Evolutionary conservation across 768 basidiomycete species (phyloP).

Genomic region (Infundibulicybe gibba): DNA sequence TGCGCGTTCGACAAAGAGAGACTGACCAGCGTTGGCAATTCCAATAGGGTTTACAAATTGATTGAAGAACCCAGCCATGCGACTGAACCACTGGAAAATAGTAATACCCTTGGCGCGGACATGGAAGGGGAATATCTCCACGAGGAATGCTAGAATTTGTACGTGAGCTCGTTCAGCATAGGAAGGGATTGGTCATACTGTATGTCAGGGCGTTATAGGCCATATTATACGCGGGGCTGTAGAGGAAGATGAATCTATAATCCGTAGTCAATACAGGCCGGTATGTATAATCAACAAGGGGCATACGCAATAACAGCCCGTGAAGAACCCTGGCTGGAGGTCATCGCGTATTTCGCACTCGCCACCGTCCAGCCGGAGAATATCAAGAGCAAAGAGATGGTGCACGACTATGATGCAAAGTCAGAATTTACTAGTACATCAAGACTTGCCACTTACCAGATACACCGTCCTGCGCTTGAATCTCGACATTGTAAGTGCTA

Average conservation of each 20-base stretch:
- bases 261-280: neutral
- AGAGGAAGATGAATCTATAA: constrained; percentile 50
- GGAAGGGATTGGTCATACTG: constrained; percentile 17
- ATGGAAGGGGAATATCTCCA: constrained; percentile 67
- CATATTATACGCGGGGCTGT: constrained; percentile 53
- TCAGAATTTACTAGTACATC: neutral
- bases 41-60: constrained; percentile 66
- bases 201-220: constrained; percentile 57
- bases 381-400: constrained; percentile 36
- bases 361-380: constrained; percentile 52
- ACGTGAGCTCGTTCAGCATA: neutral
- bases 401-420: constrained; percentile 27
- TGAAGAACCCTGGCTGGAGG: constrained; percentile 35
- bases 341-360: constrained; percentile 37
- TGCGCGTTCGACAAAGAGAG: neutral
- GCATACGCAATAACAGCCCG: constrained; percentile 44
- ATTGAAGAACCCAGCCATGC: constrained; percentile 57
- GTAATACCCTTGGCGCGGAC: constrained; percentile 59
- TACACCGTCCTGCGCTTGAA: constrained; percentile 44
- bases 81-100: constrained; percentile 56
- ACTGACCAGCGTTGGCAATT: constrained; percentile 43
- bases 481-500: constrained; percentile 45
- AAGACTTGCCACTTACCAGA: constrained; percentile 27
- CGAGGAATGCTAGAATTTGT: constrained; percentile 44
- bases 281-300: constrained; percentile 4